A percentile compares a stretch with the other conserved stretches of the same genome.
These are phyloP conservation scores for Clonostachys byssicola DNA, from an alignment of 2,329 filamentous ascomycete genomes.

Conservation along the genomic window DNA sequence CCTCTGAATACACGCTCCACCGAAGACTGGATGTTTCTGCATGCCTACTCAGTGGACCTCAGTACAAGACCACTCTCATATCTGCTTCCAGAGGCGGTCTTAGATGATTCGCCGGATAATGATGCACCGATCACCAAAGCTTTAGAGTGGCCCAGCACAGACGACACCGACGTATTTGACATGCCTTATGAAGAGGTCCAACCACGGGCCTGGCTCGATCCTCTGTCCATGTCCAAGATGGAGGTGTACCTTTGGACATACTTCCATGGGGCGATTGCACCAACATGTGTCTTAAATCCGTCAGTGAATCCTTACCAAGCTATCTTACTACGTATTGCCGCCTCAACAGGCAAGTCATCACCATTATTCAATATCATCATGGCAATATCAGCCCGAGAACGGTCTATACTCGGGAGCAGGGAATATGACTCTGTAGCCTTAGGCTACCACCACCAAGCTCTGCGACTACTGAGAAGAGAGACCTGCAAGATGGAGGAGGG, in stretches of 20 bases:
- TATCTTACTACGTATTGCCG: constrained; percentile 15
- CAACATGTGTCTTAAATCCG: constrained; percentile 14
- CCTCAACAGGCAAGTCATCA: constrained; percentile 7
- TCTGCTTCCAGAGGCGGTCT: neutral
- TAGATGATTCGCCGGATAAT: neutral
- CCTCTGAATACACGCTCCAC: neutral
- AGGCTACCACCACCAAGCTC: constrained; percentile 9
- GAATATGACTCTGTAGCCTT: constrained; percentile 10
- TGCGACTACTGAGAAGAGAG: constrained; percentile 8
- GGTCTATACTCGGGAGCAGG: constrained; percentile 13
- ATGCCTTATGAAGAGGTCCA: neutral
- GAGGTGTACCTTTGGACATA: constrained; percentile 16
- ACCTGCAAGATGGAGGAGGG: constrained; percentile 5
- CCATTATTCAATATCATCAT: constrained; percentile 19
- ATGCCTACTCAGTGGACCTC: neutral
- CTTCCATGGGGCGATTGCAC: constrained; percentile 14
- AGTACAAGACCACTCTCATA: neutral
- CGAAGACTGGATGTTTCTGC: neutral
- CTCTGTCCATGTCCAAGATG: constrained; percentile 7
- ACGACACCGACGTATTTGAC: no score
- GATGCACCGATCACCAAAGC: neutral
- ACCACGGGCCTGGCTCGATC: constrained; percentile 1
- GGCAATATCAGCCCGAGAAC: constrained; percentile 16
- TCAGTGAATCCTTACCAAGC: constrained; percentile 15
- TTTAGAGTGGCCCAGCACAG: no score